Evolutionary conservation across 371 early-diverging fungal genomes (phyloP), one percentile per base, ranked within the genome.

Genomic region (Mucor mucedo): DNA sequence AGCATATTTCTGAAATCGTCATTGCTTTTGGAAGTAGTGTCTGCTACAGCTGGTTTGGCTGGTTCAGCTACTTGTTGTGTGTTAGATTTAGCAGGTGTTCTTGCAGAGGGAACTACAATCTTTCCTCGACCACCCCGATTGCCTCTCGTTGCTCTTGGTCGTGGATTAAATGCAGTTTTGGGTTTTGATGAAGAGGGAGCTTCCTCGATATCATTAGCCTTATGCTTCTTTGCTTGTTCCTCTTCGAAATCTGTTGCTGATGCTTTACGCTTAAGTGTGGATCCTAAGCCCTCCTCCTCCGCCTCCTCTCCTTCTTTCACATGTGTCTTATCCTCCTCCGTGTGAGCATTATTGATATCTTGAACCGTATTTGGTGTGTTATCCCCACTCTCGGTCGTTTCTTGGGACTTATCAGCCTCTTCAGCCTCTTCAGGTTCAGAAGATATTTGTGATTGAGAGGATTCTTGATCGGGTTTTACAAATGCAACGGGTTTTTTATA

Each of bases 1-100:
- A 80, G 55, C 72, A 80, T 66, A 10, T 73, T 72, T 13, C 80
- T 50, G 41, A 80, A 80, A 61, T 80, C 80, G 52, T 75, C 70
- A 55, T 80, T 77, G 33, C 61, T 64, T 49, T 71, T 71, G 58
- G 48, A 35, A 55, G 29, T 14, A 41, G 32, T 16, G 2, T 59
- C 4, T 50, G 42, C 21, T 21, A 21, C 21, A 21, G 21, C 21
- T 21, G 21, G 1, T 21, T 21, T 21, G 21, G 21, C 21, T 1
- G 35, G 35, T 35, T 35, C 35, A 35, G 35, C 35, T 35, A 6
- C 35, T 35, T 35, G 35, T 35, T 35, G 35, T 35, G 35, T 8
- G 0, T 35, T 1, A 6, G 4, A 6, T 35, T 1, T 35, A 35
- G 8, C 35, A 35, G 7, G 5, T 35, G 35, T 5, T 5, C 35